Base-by-base conservation (phyloP, 176 grass and related monocot genomes). In the Guadua angustifolia region DNA sequence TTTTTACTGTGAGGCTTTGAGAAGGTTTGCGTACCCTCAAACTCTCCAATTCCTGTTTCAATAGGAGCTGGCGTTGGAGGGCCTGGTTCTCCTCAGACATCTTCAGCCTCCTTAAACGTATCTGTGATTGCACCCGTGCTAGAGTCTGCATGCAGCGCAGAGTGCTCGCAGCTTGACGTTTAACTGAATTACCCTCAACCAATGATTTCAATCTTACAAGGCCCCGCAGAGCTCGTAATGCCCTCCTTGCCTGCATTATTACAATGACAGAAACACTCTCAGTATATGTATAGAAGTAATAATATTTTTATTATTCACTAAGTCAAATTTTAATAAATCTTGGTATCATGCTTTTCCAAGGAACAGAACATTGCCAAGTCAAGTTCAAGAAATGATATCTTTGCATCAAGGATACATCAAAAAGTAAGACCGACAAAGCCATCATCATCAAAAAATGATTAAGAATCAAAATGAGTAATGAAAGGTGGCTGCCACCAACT, bases 31-130 rank as follows among this genome's bases (percentile, higher is more conserved):
- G 26, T 92, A 99, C 96, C 88, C 91, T 95, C 64, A 95, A 92
- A 82, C 86, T 95, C 24, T 95, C 93, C 47, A 99, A 50, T 69
- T 95, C 96, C 84, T 89, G 93, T 81, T 99, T 99, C 43, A 99
- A 89, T 40, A 99, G 88, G 68, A 99, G 93, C 83, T 99, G 96
- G 1, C 89, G 79, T 42, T 95, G 93, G 66, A 99, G 88, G 49
- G 93, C 96, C 71, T 99, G 96, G 66, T 99, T 99, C 86, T 99
- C 96, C 74, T 99, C 96, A 0, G 89, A 86, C 91, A 99, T 95
- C 74, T 92, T 92, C 40, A 90, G 88, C 80, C 96, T 94, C 84
- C 91, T 94, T 21, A 86, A 83, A 33, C 86, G 89, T 58, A 99
- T 99, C 56, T 99, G 93, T 64, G 93, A 92, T 61, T 99, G 96